Evolutionary conservation across 306 rosid species (phyloP).

Genomic region (Vigna mungo): DNA sequence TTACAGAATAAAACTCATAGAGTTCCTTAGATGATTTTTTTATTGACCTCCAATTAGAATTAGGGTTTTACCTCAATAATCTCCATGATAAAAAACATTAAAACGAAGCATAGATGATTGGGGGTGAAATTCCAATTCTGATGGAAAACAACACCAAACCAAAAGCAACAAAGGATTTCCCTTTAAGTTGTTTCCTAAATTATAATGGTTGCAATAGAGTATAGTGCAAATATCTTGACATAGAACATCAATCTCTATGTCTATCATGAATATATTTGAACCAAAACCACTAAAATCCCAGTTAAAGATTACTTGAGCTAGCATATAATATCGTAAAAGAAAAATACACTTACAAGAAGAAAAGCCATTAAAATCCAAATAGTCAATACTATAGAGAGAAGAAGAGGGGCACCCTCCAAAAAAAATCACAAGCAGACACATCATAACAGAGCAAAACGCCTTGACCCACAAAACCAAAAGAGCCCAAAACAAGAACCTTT

Average conservation of each 20-base stretch:
- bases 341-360: slow-evolving; percentile 23
- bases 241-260: neutral
- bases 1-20: neutral
- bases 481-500: slow-evolving; percentile 1
- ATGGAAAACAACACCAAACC: neutral
- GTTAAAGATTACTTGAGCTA: slow-evolving; percentile 20
- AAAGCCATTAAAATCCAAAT: slow-evolving; percentile 3
- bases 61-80: neutral
- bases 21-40: neutral
- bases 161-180: neutral
- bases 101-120: neutral
- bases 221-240: slow-evolving; percentile 10
- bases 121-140: neutral
- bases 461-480: neutral
- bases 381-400: slow-evolving; percentile 26
- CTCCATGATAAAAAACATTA: neutral
- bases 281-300: slow-evolving; percentile 28
- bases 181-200: neutral
- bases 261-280: slow-evolving; percentile 6
- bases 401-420: neutral
- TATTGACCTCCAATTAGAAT: neutral
- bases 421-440: slow-evolving; percentile 13
- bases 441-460: slow-evolving; percentile 30
- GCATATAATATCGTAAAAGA: slow-evolving; percentile 11
- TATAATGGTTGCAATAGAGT: slow-evolving; percentile 10